Conservation (phyloP, 495 filamentous ascomycete genomes). For the Penicillium manginii region DNA sequence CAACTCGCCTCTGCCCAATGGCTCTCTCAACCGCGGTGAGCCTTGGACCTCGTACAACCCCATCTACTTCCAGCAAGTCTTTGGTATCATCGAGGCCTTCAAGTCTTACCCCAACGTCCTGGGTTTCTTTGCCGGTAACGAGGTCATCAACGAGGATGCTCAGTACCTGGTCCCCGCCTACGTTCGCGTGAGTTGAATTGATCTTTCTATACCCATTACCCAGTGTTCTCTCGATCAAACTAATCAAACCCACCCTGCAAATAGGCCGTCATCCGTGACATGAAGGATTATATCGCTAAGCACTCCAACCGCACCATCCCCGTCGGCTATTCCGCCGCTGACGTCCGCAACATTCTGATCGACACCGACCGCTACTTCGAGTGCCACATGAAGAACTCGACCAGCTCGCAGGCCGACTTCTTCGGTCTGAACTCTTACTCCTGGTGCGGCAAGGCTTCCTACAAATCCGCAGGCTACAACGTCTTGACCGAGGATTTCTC, state of each 20-base stretch:
- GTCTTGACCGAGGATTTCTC: conserved; percentile 70
- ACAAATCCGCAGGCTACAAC: conserved; percentile 72
- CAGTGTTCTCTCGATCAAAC: neutral
- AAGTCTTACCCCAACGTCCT: conserved; percentile 88
- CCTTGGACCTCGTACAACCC: conserved; percentile 72
- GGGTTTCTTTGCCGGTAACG: conserved; percentile 93
- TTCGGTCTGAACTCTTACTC: conserved; percentile 96
- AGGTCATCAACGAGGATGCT: conserved; percentile 78
- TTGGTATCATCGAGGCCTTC: conserved; percentile 92
- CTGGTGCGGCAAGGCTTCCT: conserved; percentile 85
- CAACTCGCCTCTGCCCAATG: conserved; percentile 82
- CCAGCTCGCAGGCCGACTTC: conserved; percentile 73
- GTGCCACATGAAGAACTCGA: conserved; percentile 70
- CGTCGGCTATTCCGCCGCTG: conserved; percentile 93
- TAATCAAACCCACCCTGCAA: neutral
- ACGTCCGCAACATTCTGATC: conserved; percentile 76
- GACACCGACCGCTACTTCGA: conserved; percentile 85
- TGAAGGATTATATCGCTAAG: conserved; percentile 85
- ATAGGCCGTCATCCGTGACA: conserved; percentile 74
- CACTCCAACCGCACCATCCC: conserved; percentile 71
- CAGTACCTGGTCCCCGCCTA: conserved; percentile 43
- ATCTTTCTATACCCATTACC: neutral
- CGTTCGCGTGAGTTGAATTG: conserved; percentile 38
- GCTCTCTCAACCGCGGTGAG: conserved; percentile 71
- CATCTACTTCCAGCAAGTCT: conserved; percentile 79